Evolutionary conservation across 2,329 filamentous ascomycete genomes (phyloP), one percentile per base, ranked within the genome.

Genomic region (Aspergillus uvarum): DNA sequence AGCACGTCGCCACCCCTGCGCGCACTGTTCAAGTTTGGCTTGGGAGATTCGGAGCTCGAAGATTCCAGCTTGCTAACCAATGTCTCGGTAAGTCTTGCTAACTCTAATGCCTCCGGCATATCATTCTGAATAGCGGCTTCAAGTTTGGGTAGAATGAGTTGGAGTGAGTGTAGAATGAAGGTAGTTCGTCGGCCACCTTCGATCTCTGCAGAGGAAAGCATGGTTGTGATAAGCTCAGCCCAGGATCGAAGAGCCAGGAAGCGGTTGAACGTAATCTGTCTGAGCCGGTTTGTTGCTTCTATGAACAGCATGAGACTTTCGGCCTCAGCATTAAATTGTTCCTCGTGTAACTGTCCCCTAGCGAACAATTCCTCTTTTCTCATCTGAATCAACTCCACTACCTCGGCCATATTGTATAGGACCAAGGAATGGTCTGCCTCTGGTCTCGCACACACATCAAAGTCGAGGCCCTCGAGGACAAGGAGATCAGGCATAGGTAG

Each of bases 111-210:
- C 57, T 92, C 88, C 14, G 82, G 81, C 1, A 88, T 81, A 58
- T 89, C 87, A 10, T 89, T 86, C 5, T 85, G 82, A 58, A 91
- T 87, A 53, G 90, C 89, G 19, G 83, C 83, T 72, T 98, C 94
- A 12, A 99, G 83, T 64, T 92, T 96, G 0, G 95, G 93, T 6
- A 97, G 82, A 52, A 96, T 90, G 14, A 94, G 85, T 71, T 98
- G 93, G 5, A 99, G 81, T 0, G 90, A 88, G 72, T 96, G 92
- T 11, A 98, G 79, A 58, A 96, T 87, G 72, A 97, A 93, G 0
- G 89, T 86, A 5, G 88, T 88, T 70, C 89, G 89, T 31, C 85
- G 85, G 1, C 85, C 85, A 56, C 86, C 84, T 60, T 90, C 89
- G 72, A 96, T 89, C 56, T 95, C 89, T 65, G 91, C 92, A 59